Conservation (phyloP, 345 rosid genomes). For the Dipteronia dyeriana region DNA sequence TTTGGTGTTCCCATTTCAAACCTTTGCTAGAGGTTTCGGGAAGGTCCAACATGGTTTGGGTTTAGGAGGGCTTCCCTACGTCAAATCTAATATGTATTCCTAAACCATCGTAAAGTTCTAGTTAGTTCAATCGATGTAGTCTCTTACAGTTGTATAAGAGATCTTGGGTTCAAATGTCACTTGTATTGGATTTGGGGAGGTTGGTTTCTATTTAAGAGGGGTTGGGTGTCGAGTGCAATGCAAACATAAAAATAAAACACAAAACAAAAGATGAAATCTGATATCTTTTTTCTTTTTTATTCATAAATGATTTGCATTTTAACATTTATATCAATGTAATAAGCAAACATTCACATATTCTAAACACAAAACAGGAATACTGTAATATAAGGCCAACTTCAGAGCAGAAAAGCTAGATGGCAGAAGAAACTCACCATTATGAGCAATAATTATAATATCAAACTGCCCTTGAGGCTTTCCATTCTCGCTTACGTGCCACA, state of each 20-base stretch:
- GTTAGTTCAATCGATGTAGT: too few species aligned
- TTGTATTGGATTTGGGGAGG: too few species aligned
- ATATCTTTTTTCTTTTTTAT: not conserved
- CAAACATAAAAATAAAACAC: too few species aligned
- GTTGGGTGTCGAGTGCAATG: too few species aligned
- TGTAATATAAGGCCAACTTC: constrained; percentile 7
- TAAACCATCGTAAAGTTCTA: not conserved
- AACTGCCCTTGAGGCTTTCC: constrained; percentile 74
- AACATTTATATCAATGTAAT: not conserved
- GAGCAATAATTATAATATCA: constrained; percentile 88
- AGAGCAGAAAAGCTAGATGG: constrained; percentile 5
- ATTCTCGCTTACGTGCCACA: constrained; percentile 94
- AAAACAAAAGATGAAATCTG: not conserved
- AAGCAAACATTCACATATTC: not conserved
- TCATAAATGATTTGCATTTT: not conserved
- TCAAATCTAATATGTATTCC: not conserved
- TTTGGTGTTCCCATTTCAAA: too few species aligned
- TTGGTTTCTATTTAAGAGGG: too few species aligned
- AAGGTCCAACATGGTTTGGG: not conserved
- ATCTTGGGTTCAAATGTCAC: too few species aligned
- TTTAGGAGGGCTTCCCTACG: not conserved
- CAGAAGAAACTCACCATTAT: constrained; percentile 60
- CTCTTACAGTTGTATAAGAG: too few species aligned
- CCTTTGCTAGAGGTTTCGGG: too few species aligned
- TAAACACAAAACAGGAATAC: not conserved